phyloP scores from a whole-genome alignment of 1,284 basidiomycete genomes.

The Cutaneotrichosporon mucoides region DNA sequence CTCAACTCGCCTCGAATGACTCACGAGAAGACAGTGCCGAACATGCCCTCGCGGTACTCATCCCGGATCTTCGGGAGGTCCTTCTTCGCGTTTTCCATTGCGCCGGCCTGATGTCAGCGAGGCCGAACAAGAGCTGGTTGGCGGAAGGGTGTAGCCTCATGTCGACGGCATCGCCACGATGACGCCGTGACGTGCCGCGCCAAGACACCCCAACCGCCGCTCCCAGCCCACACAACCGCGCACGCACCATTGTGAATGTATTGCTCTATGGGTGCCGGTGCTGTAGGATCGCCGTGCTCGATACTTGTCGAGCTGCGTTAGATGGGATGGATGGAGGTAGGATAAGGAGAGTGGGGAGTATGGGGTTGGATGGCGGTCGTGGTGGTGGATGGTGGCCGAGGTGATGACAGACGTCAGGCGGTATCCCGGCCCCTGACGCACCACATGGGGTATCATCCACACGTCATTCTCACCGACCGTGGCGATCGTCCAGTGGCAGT shows the following conservation, averaged over 20 bases:
- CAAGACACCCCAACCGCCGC: too few species aligned
- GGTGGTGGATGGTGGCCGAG: not conserved
- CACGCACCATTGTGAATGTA: not conserved
- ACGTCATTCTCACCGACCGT: not conserved
- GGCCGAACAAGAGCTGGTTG: too few species aligned
- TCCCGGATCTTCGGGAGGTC: constrained; percentile 79
- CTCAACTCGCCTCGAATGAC: constrained; percentile 11
- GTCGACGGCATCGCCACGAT: not conserved
- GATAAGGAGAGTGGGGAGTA: too few species aligned
- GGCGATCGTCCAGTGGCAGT: not conserved
- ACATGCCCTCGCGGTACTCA: constrained; percentile 82
- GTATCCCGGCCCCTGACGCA: not conserved
- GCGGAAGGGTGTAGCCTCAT: not conserved
- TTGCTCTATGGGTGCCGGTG: not conserved
- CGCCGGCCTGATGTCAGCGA: constrained; percentile 62
- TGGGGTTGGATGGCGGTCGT: not conserved
- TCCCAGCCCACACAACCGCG: too few species aligned
- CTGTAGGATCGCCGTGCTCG: not conserved
- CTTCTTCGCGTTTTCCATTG: constrained; percentile 82
- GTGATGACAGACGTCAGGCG: not conserved
- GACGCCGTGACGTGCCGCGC: not conserved
- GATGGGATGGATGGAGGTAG: not conserved
- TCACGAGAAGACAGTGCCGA: constrained; percentile 72
- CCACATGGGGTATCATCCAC: not conserved
- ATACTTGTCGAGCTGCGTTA: not conserved